A percentile compares a stretch with the other conserved stretches of the same genome.
Conservation (phyloP, 1,139 yeast genomes). For the Arxiozyma telluris region DNA sequence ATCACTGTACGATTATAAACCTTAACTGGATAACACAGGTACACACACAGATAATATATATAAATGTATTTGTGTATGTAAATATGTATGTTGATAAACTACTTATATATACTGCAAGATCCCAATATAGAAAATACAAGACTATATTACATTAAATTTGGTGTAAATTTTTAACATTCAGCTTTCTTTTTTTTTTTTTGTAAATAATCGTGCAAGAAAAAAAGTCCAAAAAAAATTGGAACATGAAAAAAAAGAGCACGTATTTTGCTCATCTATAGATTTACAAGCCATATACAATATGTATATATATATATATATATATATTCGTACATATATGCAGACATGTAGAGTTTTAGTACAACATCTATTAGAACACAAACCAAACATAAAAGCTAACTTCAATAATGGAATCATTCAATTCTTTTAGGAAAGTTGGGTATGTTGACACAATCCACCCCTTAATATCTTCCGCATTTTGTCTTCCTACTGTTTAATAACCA, state of each 20-base stretch:
- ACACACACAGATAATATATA: background rate
- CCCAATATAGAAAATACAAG: background rate
- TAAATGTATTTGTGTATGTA: no score
- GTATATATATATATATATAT: no score
- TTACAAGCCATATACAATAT: no score
- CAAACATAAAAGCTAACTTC: background rate
- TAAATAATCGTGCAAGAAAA: background rate
- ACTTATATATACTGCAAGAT: background rate
- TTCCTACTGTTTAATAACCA: background rate
- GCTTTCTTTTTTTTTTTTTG: background rate
- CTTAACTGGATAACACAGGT: background rate
- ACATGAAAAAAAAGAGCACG: no score
- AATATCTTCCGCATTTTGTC: no score
- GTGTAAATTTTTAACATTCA: background rate
- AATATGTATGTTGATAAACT: background rate
- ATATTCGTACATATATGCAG: no score
- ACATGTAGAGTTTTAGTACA: no score
- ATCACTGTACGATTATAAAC: no score
- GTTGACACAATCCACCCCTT: slow-evolving; percentile 6
- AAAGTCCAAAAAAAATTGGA: background rate
- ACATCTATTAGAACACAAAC: background rate
- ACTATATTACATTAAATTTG: no score
- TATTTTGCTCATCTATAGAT: background rate
- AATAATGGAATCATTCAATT: slow-evolving; percentile 11
- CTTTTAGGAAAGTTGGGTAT: slow-evolving; percentile 24